Conservation (phyloP, 208 protist genomes). For the Balamuthia mandrillaris region DNA sequence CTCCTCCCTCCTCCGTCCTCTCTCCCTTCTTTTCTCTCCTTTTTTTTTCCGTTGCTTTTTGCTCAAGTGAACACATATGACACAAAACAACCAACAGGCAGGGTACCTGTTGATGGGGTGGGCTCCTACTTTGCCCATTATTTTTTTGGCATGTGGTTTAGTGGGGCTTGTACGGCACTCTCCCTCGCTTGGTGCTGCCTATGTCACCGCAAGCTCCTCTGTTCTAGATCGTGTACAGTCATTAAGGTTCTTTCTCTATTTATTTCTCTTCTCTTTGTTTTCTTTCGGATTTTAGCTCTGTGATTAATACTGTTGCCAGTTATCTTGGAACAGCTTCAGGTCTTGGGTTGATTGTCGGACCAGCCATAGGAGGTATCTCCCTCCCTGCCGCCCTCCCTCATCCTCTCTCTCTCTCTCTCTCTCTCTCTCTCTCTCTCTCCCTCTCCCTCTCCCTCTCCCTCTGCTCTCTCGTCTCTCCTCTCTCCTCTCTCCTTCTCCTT, state of each 20-base stretch:
- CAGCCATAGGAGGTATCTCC: background rate
- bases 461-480: background rate
- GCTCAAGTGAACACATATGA: too few relatives aligned
- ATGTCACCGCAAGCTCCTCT: background rate
- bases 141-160: background rate
- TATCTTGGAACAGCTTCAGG: background rate
- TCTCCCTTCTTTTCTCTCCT: too few relatives aligned
- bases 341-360: constrained; percentile 2
- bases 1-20: too few relatives aligned
- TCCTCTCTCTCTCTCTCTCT: too few relatives aligned
- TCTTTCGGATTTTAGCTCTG: too few relatives aligned
- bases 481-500: background rate
- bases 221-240: background rate
- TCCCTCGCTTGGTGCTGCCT: background rate
- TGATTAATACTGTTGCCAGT: background rate
- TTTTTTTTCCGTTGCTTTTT: too few relatives aligned
- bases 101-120: background rate
- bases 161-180: background rate
- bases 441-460: background rate
- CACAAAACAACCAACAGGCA: too few relatives aligned
- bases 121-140: background rate
- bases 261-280: too few relatives aligned
- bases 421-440: too few relatives aligned
- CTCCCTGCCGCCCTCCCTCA: too few relatives aligned
- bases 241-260: background rate